Base-by-base conservation (phyloP, 768 basidiomycete species). In the Pleurotus cornucopiae region DNA sequence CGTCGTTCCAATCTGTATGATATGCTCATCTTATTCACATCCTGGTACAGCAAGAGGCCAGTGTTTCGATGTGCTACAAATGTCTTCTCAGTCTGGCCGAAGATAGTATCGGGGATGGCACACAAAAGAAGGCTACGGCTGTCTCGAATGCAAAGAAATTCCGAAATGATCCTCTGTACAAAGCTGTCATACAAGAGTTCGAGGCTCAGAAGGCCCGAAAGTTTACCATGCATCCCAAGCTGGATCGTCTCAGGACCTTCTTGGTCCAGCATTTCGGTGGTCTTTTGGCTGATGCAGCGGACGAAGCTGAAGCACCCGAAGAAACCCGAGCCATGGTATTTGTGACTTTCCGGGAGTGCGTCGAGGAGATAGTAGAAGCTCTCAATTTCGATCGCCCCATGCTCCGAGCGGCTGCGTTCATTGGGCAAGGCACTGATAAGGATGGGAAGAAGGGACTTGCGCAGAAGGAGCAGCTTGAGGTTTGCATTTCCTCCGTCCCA, bases 321-420 rank as follows among this genome's bases (percentile, higher is more conserved):
- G 46, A 81, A 46, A 92, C 92, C 1, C 80, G 86, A 58, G 91
- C 88, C 16, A 99, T 98, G 89, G 91, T 99, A 14, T 99, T 98
- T 66, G 88, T 89, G 52, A 87, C 89, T n/a, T 95, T 83, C 68
- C 77, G 97, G 56, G 85, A 90, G 53, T 91, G 87, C 37, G 93
- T 98, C 9, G 91, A 95, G 57, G 94, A 98, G 70, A 85, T 98
- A 41, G 90, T 95, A 18, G 82, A 85, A 41, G 77, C 84, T 45
- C 73, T 99, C 54, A 89, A 91, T 63, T 72, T 77, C 43, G 86
- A 95, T 55, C 71, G 78, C 6, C 94, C 92, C 0, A 70, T 97
- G 43, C 80, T 99, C 59, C 84, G 86, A 25, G 89, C 91, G 9
- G 85, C 83, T 20, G 84, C 82, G 49, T 98, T 99, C 69, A 87